These are phyloP conservation scores for Pyrenula aspistea DNA, from an alignment of 495 filamentous ascomycete species.

Conservation along the genomic window DNA sequence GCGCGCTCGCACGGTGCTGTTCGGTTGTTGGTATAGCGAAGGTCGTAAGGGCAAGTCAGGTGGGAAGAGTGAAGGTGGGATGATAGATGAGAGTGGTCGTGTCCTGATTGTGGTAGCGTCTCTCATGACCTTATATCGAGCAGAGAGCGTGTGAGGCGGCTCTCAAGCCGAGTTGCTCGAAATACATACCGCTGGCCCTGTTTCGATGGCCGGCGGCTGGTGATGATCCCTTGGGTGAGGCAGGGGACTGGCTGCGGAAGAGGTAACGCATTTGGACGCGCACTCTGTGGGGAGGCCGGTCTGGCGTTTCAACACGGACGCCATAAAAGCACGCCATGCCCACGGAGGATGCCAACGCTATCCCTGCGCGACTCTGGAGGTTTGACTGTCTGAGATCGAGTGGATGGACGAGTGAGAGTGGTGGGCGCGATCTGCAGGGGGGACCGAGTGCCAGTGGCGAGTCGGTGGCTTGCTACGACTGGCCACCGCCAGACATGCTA, in stretches of 20 bases:
- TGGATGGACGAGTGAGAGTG: not conserved
- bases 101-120: not conserved
- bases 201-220: not conserved
- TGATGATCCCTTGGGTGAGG: not conserved
- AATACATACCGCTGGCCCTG: not conserved
- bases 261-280: too few relatives aligned
- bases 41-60: not conserved
- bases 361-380: not conserved
- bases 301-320: not conserved
- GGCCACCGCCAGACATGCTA: not conserved
- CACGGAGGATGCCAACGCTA: not conserved
- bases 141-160: not conserved
- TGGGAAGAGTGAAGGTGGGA: not conserved
- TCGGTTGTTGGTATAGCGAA: not conserved
- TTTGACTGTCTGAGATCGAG: not conserved
- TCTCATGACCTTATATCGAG: not conserved
- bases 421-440: not conserved
- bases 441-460: not conserved
- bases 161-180: not conserved
- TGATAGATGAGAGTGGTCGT: too few relatives aligned
- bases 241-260: not conserved
- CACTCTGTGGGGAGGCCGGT: not conserved
- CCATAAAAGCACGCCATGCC: not conserved
- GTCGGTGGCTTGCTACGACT: not conserved
- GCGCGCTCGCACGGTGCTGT: not conserved